phyloP scores from a whole-genome alignment of 805 yeast genomes.

The Sungouiella thailandica region DNA sequence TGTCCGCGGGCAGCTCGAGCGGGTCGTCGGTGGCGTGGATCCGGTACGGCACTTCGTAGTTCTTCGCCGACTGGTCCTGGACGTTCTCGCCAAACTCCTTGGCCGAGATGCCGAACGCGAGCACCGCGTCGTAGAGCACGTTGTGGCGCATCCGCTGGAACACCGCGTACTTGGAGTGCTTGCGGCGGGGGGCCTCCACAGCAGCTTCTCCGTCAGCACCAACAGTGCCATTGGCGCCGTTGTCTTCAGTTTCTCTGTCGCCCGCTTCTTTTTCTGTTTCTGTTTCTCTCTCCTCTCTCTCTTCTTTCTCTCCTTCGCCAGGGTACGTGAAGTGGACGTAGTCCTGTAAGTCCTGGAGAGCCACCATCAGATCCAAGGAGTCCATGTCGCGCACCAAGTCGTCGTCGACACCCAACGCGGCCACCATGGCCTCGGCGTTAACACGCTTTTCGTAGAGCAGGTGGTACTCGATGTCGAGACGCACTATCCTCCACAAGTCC shows the following conservation, averaged over 20 bases:
- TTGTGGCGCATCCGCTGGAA: constrained; percentile 67
- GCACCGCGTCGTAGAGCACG: constrained; percentile 58
- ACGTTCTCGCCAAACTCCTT: constrained; percentile 80
- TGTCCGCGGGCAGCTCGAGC: constrained; percentile 52
- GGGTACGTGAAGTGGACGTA: constrained; percentile 72
- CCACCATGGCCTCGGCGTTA: constrained; percentile 52
- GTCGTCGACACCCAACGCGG: constrained; percentile 53
- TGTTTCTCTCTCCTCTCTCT: too few relatives aligned
- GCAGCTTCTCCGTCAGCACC: too few relatives aligned
- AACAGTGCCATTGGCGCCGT: constrained; percentile 16
- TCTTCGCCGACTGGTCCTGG: constrained; percentile 49
- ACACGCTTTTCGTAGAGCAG: constrained; percentile 72
- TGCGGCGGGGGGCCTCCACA: too few relatives aligned
- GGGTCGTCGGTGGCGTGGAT: constrained; percentile 72
- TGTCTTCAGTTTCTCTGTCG: constrained; percentile 16
- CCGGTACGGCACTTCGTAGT: constrained; percentile 43
- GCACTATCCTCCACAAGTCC: constrained; percentile 89
- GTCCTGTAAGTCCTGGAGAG: constrained; percentile 82
- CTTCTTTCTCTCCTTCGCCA: constrained; percentile 47
- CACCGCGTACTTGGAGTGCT: constrained; percentile 55
- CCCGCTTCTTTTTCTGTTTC: constrained; percentile 26
- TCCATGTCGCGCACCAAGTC: constrained; percentile 49
- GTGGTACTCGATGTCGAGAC: constrained; percentile 83
- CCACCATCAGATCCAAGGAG: constrained; percentile 61
- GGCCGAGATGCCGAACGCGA: constrained; percentile 72